Conservation (phyloP, 176 grass and related monocot species). For the Phoenix dactylifera region DNA sequence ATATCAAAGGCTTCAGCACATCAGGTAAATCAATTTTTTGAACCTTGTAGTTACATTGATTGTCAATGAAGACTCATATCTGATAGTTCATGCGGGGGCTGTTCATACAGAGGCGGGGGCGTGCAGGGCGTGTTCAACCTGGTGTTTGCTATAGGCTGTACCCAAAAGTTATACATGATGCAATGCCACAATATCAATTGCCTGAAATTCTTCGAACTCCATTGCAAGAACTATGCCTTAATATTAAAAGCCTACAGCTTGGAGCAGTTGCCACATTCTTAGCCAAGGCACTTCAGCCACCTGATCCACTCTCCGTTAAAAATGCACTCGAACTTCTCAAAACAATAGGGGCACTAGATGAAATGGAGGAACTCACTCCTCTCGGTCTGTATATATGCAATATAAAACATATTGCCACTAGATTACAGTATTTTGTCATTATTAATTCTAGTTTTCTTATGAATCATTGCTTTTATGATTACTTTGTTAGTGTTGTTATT, state of each 20-base stretch:
- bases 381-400: slow-evolving; percentile 40
- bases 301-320: slow-evolving; percentile 76
- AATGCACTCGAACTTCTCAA: slow-evolving; percentile 92
- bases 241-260: slow-evolving; percentile 88
- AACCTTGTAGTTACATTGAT: not conserved
- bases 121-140: slow-evolving; percentile 81
- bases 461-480: not conserved
- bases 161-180: slow-evolving; percentile 78
- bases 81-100: not conserved
- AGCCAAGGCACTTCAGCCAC: slow-evolving; percentile 82
- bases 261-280: slow-evolving; percentile 68
- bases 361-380: slow-evolving; percentile 76
- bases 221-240: slow-evolving; percentile 90
- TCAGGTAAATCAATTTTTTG: slow-evolving; percentile 41
- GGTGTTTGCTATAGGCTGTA: slow-evolving; percentile 88
- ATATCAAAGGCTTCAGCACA: slow-evolving; percentile 98
- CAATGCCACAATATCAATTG: slow-evolving; percentile 85
- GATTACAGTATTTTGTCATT: not conserved
- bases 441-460: not conserved
- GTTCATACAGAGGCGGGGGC: slow-evolving; percentile 74
- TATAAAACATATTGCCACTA: slow-evolving; percentile 1
- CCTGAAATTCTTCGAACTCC: slow-evolving; percentile 99
- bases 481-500: not conserved
- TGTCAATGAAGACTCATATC: not conserved
- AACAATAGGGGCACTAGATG: slow-evolving; percentile 82